A percentile compares a stretch with the other conserved stretches of the same genome.
These are phyloP conservation scores for Penicillium silybi DNA, from an alignment of 495 filamentous ascomycete species.

Conservation along the genomic window DNA sequence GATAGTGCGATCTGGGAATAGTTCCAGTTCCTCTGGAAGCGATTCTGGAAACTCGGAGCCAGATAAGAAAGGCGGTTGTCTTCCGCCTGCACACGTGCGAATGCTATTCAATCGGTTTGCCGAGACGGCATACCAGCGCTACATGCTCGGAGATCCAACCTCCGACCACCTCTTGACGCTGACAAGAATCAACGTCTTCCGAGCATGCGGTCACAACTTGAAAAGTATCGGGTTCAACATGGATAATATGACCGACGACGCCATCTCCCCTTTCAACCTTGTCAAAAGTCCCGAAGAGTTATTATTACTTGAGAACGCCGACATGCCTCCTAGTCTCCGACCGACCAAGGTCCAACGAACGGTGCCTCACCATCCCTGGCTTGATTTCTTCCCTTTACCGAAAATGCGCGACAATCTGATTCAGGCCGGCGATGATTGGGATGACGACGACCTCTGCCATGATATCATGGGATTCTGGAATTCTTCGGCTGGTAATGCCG, in stretches of 20 bases:
- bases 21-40: background rate
- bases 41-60: background rate
- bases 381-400: slow-evolving; percentile 51
- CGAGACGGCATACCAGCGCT: slow-evolving; percentile 27
- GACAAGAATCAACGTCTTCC: slow-evolving; percentile 41
- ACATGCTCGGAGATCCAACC: slow-evolving; percentile 26
- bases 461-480: slow-evolving; percentile 48
- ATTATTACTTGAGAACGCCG: background rate
- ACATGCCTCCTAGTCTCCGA: slow-evolving; percentile 37
- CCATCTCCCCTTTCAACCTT: slow-evolving; percentile 31
- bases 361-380: slow-evolving; percentile 47
- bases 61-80: background rate
- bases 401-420: slow-evolving; percentile 51
- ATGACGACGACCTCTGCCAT: slow-evolving; percentile 43
- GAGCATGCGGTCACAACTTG: slow-evolving; percentile 27
- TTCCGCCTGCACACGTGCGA: background rate
- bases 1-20: background rate
- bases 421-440: slow-evolving; percentile 31
- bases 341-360: slow-evolving; percentile 44
- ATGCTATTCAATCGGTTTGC: slow-evolving; percentile 22
- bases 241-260: slow-evolving; percentile 31
- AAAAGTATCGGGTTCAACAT: slow-evolving; percentile 10
- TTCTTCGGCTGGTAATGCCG: slow-evolving; percentile 27
- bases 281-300: background rate
- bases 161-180: slow-evolving; percentile 41